Evolutionary conservation across 257 asterid genomes (phyloP), one percentile per base, ranked within the genome.

Genomic region (Nicotiana knightiana): DNA sequence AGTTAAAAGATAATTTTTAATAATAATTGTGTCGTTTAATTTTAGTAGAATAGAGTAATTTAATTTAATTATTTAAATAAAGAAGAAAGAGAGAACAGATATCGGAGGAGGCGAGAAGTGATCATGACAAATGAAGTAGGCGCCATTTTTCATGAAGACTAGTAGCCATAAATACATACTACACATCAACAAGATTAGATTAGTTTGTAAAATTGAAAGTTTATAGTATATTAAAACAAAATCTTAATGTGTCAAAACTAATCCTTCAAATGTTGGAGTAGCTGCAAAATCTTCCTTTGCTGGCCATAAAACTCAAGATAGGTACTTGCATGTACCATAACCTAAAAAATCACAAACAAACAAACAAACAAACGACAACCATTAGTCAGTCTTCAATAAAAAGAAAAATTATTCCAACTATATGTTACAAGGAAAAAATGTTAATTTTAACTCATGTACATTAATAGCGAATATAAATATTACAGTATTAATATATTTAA

Each of bases 271-370:
- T 75, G 24, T 75, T 75, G 63, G 39, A 75, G 63, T 75, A 75
- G 80, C 24, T 26, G 35, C 63, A 75, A 53, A 75, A 75, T 75
- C 63, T 75, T 75, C 80, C 63, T 15, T 26, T 46, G 16, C 4
- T 75, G 63, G n/a, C 17, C 63, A 51, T 75, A 51, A 24, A 24
- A 75, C 7, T 81, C 30, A 81, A 57, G 32, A 58, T 15, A 53
- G 57, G 86, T 89, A 92, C 46, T 76, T 86, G 93, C 98, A 93
- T 9, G 82, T 68, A 28, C 91, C 96, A 63, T 70, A 33, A 85
- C 98, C 98, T 93, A 92, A 82, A 75, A 77, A 33, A 28, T 43
- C 30, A 57, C 48, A 70, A 53, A 2, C 17, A 10, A 63, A 57
- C 48, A 70, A 53, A 2, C 17, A 10, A 63, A 75, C 58, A 39